These are phyloP conservation scores for Persicaria tinctoria DNA, from an alignment of 148 eudicot genomes.

Conservation along the genomic window DNA sequence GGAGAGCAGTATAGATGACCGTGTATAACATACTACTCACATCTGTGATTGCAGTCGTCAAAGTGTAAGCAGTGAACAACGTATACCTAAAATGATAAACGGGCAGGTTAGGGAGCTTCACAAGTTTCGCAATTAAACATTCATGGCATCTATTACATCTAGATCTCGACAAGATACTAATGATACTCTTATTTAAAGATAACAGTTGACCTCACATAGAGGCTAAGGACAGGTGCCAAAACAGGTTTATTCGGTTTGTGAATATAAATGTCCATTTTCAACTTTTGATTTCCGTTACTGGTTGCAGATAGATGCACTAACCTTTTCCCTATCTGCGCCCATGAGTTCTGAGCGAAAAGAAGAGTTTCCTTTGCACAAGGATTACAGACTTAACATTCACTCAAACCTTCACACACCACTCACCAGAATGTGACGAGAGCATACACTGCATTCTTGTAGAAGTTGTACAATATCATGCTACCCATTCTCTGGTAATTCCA, in stretches of 20 bases:
- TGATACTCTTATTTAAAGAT: slow-evolving; percentile 32
- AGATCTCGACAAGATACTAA: slow-evolving; percentile 55
- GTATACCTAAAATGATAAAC: slow-evolving; percentile 49
- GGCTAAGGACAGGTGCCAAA: neutral
- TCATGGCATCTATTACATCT: neutral
- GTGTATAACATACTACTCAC: slow-evolving; percentile 96
- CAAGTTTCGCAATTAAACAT: neutral
- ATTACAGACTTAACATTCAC: neutral
- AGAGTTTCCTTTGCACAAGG: neutral
- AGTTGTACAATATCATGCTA: slow-evolving; percentile 79
- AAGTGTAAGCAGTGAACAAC: slow-evolving; percentile 71
- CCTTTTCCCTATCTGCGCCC: neutral
- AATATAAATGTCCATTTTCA: neutral
- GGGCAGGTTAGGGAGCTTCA: neutral
- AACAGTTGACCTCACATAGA: neutral
- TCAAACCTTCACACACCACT: slow-evolving; percentile 11
- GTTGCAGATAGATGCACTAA: slow-evolving; percentile 7
- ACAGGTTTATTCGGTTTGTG: neutral
- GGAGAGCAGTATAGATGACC: slow-evolving; percentile 79
- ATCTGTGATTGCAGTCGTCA: slow-evolving; percentile 88
- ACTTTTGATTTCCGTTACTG: neutral
- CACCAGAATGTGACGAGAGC: slow-evolving; percentile 96
- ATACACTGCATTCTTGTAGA: slow-evolving; percentile 95
- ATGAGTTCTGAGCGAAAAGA: neutral
- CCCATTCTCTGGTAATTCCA: slow-evolving; percentile 93